A percentile compares a stretch with the other conserved stretches of the same genome.
phyloP scores from a whole-genome alignment of 805 yeast genomes.

The Ogataea allantospora region DNA sequence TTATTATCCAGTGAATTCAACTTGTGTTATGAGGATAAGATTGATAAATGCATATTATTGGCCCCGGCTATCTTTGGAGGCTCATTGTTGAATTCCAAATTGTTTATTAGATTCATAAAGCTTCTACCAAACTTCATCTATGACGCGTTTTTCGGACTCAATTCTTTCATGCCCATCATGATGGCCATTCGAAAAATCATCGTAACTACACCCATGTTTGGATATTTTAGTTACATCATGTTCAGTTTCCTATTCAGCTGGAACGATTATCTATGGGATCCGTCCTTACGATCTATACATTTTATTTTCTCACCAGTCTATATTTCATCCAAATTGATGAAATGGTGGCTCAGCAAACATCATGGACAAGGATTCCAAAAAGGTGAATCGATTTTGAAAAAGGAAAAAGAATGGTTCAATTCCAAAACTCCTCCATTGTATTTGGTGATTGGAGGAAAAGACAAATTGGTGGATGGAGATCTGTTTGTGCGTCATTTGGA shows the following conservation, averaged over 20 bases:
- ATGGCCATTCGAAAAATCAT: slow-evolving; percentile 52
- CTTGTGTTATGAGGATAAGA: slow-evolving; percentile 35
- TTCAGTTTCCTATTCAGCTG: slow-evolving; percentile 86
- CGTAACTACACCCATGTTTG: slow-evolving; percentile 52
- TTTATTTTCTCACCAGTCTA: slow-evolving; percentile 85
- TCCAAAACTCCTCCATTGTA: slow-evolving; percentile 55
- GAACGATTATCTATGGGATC: slow-evolving; percentile 79
- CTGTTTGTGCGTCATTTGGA: slow-evolving; percentile 63
- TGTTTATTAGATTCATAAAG: slow-evolving; percentile 64
- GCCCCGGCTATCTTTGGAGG: slow-evolving; percentile 96
- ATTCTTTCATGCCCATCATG: slow-evolving; percentile 78
- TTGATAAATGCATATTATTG: slow-evolving; percentile 70
- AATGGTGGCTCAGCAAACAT: slow-evolving; percentile 79
- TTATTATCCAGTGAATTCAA: slow-evolving; percentile 56
- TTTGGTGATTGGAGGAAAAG: slow-evolving; percentile 69
- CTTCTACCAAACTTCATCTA: slow-evolving; percentile 42
- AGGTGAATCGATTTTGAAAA: slow-evolving; percentile 50
- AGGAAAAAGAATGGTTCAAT: slow-evolving; percentile 53
- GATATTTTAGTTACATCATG: slow-evolving; percentile 71
- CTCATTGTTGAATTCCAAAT: slow-evolving; percentile 57
- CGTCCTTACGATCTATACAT: slow-evolving; percentile 62
- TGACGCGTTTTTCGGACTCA: slow-evolving; percentile 66
- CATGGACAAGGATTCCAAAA: slow-evolving; percentile 45
- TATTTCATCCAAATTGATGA: slow-evolving; percentile 77
- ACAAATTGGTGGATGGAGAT: slow-evolving; percentile 74